A percentile compares a stretch with the other conserved stretches of the same genome.
phyloP scores from a whole-genome alignment of 2,329 filamentous ascomycete genomes.

The Aspergillus fructus region DNA sequence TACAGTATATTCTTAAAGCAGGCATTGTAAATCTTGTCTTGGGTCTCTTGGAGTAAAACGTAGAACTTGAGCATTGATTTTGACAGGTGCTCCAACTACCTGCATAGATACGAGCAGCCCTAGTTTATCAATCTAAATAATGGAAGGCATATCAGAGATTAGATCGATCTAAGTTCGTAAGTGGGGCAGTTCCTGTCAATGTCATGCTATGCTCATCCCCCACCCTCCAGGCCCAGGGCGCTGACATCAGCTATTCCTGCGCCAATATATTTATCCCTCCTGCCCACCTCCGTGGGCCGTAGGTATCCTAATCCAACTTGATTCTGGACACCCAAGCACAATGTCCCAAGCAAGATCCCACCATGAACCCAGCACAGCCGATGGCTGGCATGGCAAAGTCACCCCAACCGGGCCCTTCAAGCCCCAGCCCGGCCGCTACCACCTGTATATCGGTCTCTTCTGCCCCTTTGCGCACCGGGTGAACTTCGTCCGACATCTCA shows the following conservation, averaged over 20 bases:
- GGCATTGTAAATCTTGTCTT: not conserved
- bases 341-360: no score
- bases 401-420: conserved; percentile 47
- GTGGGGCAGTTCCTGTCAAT: not conserved
- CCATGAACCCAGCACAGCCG: conserved; percentile 24
- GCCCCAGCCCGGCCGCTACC: conserved; percentile 54
- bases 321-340: no score
- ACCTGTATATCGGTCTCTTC: conserved; percentile 60
- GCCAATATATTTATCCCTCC: no score
- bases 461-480: conserved; percentile 65
- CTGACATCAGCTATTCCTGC: no score
- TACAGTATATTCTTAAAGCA: not conserved
- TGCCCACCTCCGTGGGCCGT: no score
- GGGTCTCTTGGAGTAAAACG: not conserved
- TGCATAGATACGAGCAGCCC: no score
- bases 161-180: not conserved
- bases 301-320: no score
- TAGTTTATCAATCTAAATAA: no score
- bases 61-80: not conserved
- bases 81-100: not conserved
- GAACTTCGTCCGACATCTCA: conserved; percentile 58
- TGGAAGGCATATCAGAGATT: not conserved
- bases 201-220: not conserved
- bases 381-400: conserved; percentile 53
- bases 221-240: no score